These are phyloP conservation scores for Alisma plantagoaquatica DNA, from an alignment of 106 monocot genomes.

Conservation along the genomic window DNA sequence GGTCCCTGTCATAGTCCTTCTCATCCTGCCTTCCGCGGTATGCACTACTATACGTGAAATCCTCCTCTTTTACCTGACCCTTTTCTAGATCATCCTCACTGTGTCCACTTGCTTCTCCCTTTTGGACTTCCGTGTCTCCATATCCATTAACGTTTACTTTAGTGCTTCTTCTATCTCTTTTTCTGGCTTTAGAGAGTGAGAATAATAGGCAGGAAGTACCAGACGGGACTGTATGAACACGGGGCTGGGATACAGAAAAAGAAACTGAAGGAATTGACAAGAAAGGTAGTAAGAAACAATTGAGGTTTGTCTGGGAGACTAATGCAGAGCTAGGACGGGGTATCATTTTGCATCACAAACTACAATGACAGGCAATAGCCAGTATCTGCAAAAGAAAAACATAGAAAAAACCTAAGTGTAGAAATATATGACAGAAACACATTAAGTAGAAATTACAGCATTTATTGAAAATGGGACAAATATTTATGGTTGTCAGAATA, in stretches of 20 bases:
- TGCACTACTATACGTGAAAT: conserved; percentile 8
- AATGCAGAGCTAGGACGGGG: too few relatives aligned
- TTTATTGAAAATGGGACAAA: too few relatives aligned
- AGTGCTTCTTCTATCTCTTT: conserved; percentile 7
- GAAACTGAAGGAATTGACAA: too few relatives aligned
- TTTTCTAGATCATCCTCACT: conserved; percentile 3
- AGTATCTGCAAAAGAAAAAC: too few relatives aligned
- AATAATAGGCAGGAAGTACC: not conserved
- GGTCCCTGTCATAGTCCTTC: conserved; percentile 60
- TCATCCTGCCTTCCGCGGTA: conserved; percentile 31
- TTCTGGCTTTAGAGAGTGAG: not conserved
- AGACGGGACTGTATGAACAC: too few relatives aligned
- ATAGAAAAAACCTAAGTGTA: too few relatives aligned
- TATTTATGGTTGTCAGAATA: too few relatives aligned
- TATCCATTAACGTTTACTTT: conserved; percentile 7
- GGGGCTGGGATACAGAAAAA: too few relatives aligned
- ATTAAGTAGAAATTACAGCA: too few relatives aligned
- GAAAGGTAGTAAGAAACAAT: not conserved
- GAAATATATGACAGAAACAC: too few relatives aligned
- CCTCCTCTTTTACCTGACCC: conserved; percentile 13
- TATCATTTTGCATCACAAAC: too few relatives aligned
- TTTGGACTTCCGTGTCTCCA: conserved; percentile 4
- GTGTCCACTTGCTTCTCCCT: conserved; percentile 4
- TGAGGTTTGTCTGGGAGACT: not conserved
- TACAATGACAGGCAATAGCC: too few relatives aligned